Percentiles rank a stretch among this genome's conserved stretches.
Evolutionary conservation across 345 rosid genomes (phyloP).

Genomic region (Aquilaria yunnanensis): DNA sequence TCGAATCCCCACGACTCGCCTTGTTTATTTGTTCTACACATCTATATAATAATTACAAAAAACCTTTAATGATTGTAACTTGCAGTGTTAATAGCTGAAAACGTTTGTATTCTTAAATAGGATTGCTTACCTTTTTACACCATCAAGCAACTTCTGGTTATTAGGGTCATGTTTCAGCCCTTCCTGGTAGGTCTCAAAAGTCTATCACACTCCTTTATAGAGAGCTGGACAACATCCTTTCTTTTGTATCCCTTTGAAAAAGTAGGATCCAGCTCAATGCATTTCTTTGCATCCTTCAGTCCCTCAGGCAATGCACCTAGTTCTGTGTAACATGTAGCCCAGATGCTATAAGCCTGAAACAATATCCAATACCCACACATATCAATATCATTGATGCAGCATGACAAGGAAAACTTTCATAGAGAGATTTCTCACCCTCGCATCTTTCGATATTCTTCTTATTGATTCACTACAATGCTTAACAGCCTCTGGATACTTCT

Average conservation of each 20-base stretch:
- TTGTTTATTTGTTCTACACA: slow-evolving; percentile 82
- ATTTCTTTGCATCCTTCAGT: slow-evolving; percentile 93
- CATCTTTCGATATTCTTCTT: slow-evolving; percentile 78
- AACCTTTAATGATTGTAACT: not conserved
- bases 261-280: slow-evolving; percentile 94
- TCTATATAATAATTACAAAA: slow-evolving; percentile 27
- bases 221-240: slow-evolving; percentile 85
- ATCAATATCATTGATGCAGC: not conserved
- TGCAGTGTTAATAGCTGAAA: not conserved
- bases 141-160: slow-evolving; percentile 88
- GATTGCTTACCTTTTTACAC: slow-evolving; percentile 60
- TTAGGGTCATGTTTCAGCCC: slow-evolving; percentile 86
- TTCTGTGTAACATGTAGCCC: slow-evolving; percentile 98
- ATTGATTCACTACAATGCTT: slow-evolving; percentile 87
- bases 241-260: slow-evolving; percentile 93
- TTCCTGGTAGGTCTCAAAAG: slow-evolving; percentile 82
- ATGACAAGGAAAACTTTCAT: not conserved
- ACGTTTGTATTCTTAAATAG: not conserved
- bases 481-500: slow-evolving; percentile 87
- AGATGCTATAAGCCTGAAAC: slow-evolving; percentile 75
- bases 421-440: slow-evolving; percentile 37
- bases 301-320: slow-evolving; percentile 93
- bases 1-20: slow-evolving; percentile 92
- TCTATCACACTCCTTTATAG: slow-evolving; percentile 95
- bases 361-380: not conserved